phyloP scores from a whole-genome alignment of 768 basidiomycete genomes.

The Auricularia auricula-judae region DNA sequence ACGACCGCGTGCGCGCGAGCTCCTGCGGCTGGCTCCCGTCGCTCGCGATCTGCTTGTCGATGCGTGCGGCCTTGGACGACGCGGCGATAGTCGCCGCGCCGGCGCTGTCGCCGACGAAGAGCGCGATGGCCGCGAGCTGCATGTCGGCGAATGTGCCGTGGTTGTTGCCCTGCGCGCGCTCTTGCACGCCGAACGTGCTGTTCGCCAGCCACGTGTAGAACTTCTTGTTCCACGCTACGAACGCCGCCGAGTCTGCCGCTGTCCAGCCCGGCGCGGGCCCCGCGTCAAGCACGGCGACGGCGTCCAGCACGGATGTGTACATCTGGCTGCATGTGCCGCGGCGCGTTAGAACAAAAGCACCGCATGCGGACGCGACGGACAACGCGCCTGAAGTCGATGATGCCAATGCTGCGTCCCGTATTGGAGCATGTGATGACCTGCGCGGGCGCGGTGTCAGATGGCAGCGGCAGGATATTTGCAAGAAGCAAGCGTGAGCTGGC shows the following conservation, averaged over 20 bases:
- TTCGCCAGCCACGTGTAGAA: not conserved
- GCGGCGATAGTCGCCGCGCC: not conserved
- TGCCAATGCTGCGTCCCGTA: not conserved
- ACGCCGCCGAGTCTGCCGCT: not conserved
- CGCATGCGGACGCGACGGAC: not conserved
- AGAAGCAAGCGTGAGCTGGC: not conserved
- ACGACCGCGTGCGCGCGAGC: not conserved
- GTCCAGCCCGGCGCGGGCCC: not conserved
- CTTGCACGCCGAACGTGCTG: not conserved
- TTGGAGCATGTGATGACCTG: constrained; percentile 1
- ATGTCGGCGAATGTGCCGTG: not conserved
- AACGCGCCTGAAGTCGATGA: not conserved
- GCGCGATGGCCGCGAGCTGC: not conserved
- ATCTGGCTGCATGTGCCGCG: not conserved
- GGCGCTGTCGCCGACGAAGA: not conserved
- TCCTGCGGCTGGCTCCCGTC: not conserved
- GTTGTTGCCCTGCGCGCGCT: not conserved
- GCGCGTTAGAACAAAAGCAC: not conserved
- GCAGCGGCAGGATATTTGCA: too few species aligned
- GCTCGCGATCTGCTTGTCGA: not conserved
- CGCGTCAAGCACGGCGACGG: not conserved
- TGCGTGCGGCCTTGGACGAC: not conserved
- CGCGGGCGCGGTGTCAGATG: not conserved
- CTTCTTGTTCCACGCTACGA: not conserved
- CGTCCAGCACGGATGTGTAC: not conserved